phyloP scores from a whole-genome alignment of 164 flowering plant genomes.

The Magnolia sinica region DNA sequence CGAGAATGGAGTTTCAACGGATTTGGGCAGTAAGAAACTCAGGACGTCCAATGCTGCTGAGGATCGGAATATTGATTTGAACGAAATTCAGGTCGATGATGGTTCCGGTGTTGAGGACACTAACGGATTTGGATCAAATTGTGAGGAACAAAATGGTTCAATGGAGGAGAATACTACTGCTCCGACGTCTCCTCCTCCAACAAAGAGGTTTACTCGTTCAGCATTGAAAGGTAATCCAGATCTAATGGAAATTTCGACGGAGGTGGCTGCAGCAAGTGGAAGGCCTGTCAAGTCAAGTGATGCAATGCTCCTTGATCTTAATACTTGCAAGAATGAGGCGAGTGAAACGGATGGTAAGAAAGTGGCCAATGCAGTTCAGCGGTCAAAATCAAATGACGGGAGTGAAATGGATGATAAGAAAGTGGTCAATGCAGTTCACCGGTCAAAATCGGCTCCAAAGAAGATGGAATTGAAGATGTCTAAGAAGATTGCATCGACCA shows the following conservation, averaged over 20 bases:
- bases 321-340: not conserved
- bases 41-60: not conserved
- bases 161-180: not conserved
- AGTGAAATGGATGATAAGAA: not conserved
- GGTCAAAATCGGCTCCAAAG: conserved; percentile 2
- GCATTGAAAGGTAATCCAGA: conserved; percentile 4
- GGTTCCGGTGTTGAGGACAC: not conserved
- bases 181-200: not conserved
- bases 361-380: conserved; percentile 3
- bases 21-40: not conserved
- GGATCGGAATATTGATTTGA: not conserved
- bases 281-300: not conserved
- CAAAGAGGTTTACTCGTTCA: conserved; percentile 15
- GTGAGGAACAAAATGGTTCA: not conserved
- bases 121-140: not conserved
- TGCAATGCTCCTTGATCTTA: not conserved
- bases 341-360: not conserved
- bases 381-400: not conserved
- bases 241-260: not conserved
- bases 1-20: not conserved
- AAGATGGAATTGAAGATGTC: conserved; percentile 34
- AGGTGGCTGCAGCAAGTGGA: not conserved
- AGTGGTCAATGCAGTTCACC: conserved; percentile 3
- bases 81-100: not conserved
- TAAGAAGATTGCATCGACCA: conserved; percentile 30